Evolutionary conservation across 129 eudicot species (phyloP), one percentile per base, ranked within the genome.

Genomic region (Flaveria ramosissima): DNA sequence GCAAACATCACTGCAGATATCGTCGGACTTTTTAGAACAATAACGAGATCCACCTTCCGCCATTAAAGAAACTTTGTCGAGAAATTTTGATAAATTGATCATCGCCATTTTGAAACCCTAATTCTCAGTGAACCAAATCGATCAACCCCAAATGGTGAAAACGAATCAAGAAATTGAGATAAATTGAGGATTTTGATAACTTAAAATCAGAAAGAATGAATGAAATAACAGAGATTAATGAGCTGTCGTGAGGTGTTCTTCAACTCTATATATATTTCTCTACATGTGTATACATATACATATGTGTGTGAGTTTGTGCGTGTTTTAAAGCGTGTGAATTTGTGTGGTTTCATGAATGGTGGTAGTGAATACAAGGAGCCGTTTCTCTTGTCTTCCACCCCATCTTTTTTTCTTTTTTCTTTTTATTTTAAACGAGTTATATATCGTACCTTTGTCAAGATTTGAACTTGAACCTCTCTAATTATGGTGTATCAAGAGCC

Each of bases 11-110:
- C 87, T 89, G n/a, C 97, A 91, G n/a, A 84, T 76, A 81, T 91
- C 97, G 76, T 91, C 97, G 8, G 92, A 70, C 62, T 91, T 91
- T 78, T 91, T 91, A 26, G 97, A 86, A 60, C 97, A 91, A 61
- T 91, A 88, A 81, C 77, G 88, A 91, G 97, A 91, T 83, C 97
- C 97, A 68, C 94, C 97, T 86, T 91, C 94, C 6, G 81, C 89
- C 90, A 91, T 83, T 78, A 42, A 39, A 81, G 76, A 81, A 16
- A 86, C 72, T 73, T 81, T 91, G 71, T 91, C 90, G 72, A 79
- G 70, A 77, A 91, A 88, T 80, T 83, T 86, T 9, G 89, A 73
- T 51, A 91, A 36, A 63, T 65, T 84, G 56, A 77, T 82, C 82
- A 77, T 78, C 78, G 69, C 71, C 75, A 77, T 68, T 75, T 65